Percentiles rank a stretch among this genome's conserved stretches.
phyloP scores from a whole-genome alignment of 2,329 filamentous ascomycete species.

The Chalaropsis thielavioides region DNA sequence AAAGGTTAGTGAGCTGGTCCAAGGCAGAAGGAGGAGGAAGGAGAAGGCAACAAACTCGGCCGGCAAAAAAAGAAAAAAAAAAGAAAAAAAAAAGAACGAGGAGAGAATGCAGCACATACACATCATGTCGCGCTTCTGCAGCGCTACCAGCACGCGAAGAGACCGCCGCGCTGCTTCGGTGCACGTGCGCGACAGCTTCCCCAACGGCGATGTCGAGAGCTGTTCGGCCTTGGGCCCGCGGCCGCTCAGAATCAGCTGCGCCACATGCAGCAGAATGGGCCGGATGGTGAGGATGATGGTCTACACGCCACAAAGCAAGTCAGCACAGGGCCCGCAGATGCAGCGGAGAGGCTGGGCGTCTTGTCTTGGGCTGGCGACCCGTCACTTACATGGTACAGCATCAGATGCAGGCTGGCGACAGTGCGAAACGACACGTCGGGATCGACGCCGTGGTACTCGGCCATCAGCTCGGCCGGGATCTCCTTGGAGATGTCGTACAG shows the following conservation, averaged over 20 bases:
- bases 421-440: slow-evolving; percentile 23
- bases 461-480: slow-evolving; percentile 19
- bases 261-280: slow-evolving; percentile 23
- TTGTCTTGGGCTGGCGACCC: neutral
- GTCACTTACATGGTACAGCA: slow-evolving; percentile 23
- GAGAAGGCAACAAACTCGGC: neutral
- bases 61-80: neutral
- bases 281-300: slow-evolving; percentile 24
- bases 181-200: slow-evolving; percentile 22
- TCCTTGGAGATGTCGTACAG: slow-evolving; percentile 20
- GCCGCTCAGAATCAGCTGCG: slow-evolving; percentile 22
- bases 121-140: slow-evolving; percentile 24
- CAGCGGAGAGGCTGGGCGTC: too few species aligned
- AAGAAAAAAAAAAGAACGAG: neutral
- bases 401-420: slow-evolving; percentile 24
- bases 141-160: slow-evolving; percentile 22
- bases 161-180: slow-evolving; percentile 23
- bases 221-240: slow-evolving; percentile 20
- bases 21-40: too few species aligned
- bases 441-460: slow-evolving; percentile 19
- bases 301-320: slow-evolving; percentile 13
- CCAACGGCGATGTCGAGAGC: slow-evolving; percentile 22
- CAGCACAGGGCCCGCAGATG: too few species aligned
- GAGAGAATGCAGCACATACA: slow-evolving; percentile 18
- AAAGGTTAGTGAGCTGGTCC: too few species aligned